Evolutionary conservation across 2,329 filamentous ascomycete genomes (phyloP), one percentile per base, ranked within the genome.

Genomic region (Colletotrichum falcatum): DNA sequence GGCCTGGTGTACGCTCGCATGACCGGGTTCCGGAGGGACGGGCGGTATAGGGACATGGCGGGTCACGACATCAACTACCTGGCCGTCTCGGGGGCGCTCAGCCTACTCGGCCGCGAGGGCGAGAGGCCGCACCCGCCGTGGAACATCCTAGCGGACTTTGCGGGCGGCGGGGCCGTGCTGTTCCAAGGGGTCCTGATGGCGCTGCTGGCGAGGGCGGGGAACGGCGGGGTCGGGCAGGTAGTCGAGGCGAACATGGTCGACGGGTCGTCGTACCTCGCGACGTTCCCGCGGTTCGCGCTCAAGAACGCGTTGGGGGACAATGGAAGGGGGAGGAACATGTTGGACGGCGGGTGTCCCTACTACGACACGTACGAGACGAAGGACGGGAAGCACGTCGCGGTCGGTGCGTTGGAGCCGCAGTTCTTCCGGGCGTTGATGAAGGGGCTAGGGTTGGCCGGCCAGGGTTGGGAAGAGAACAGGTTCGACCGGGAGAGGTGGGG

Each of bases 181-280:
- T 94, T 96, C 76, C 85, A 94, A 69, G 95, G 95, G 0, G 89
- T 98, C 5, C 80, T 98, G 65, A 84, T 98, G 26, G 95, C 96
- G 0, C 81, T 98, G 70, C 76, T 97, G 12, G 86, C 89, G 18
- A 84, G 94, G 42, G 83, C 86, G 59, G 82, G 80, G 53, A 90
- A 85, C 0, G 68, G 68, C 2, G 94, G 94, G 0, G 83, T 82
- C 2, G 95, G 95, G 0, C 95, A 98, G 81, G 91, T 98, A 16
- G 94, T 98, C 11, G 94, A 98, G 82, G 94, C 93, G 20, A 98
- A 97, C 80, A 98, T 98, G 95, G 95, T 98, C 16, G 95, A 98
- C 82, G 95, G 95, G 11, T 89, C 88, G 28, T 88, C 90, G 44
- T 95, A 95, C 79, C 83, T 98, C 33, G 91, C 91, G 1, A 92